A percentile compares a stretch with the other conserved stretches of the same genome.
Evolutionary conservation across 495 filamentous ascomycete species (phyloP).

Genomic region (Penicillium angulare): DNA sequence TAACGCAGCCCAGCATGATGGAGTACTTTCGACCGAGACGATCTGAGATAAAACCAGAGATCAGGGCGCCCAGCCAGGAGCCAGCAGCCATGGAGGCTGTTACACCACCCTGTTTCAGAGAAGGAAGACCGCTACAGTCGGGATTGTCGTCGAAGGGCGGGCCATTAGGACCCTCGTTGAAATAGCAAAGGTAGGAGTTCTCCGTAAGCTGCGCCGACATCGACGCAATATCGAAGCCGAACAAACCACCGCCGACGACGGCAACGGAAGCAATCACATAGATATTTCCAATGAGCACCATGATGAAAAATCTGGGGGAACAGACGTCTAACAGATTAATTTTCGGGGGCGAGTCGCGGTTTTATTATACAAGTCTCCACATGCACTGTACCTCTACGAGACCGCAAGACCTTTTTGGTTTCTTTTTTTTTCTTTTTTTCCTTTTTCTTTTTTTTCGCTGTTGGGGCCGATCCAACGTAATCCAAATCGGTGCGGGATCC

Average conservation of each 20-base stretch:
- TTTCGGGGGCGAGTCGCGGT: too few relatives aligned
- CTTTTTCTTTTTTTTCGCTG: too few relatives aligned
- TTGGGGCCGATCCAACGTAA: too few relatives aligned
- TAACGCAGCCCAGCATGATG: constrained; percentile 61
- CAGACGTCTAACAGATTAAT: too few relatives aligned
- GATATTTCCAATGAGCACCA: constrained; percentile 50
- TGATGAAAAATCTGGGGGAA: neutral
- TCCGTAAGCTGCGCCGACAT: constrained; percentile 76
- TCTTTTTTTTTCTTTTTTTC: too few relatives aligned
- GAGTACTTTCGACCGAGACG: constrained; percentile 62
- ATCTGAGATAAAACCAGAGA: constrained; percentile 68
- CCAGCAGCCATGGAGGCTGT: constrained; percentile 72
- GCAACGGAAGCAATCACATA: constrained; percentile 73
- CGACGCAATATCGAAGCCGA: constrained; percentile 82
- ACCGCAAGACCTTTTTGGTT: too few relatives aligned
- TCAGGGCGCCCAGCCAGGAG: constrained; percentile 69
- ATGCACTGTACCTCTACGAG: too few relatives aligned
- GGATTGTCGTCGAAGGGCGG: constrained; percentile 20
- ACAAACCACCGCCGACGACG: constrained; percentile 75
- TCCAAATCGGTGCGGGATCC: too few relatives aligned
- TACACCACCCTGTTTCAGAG: constrained; percentile 56
- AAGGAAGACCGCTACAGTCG: constrained; percentile 47
- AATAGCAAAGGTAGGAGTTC: constrained; percentile 59
- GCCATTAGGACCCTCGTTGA: constrained; percentile 46
- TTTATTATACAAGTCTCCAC: too few relatives aligned